Evolutionary conservation across 192 early-diverging fungal genomes (phyloP).

Genomic region (Rhizoclosmatium sp.): DNA sequence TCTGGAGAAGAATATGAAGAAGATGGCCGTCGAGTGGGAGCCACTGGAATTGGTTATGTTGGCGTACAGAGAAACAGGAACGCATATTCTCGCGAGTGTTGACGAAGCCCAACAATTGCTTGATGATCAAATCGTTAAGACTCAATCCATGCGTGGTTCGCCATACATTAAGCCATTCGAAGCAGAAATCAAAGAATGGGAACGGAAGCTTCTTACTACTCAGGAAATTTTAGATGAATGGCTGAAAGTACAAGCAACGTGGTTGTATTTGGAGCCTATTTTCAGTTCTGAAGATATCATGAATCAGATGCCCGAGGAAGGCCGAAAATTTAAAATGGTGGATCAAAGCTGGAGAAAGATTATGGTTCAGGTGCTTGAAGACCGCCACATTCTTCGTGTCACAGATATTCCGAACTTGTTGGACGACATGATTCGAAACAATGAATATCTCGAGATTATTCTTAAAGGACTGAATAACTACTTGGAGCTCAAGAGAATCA

Average conservation of each 20-base stretch:
- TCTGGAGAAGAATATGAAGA: slow-evolving; percentile 69
- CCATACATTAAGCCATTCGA: slow-evolving; percentile 74
- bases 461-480: slow-evolving; percentile 71
- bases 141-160: slow-evolving; percentile 73
- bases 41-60: slow-evolving; percentile 60
- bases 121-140: slow-evolving; percentile 74
- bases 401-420: slow-evolving; percentile 69
- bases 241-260: slow-evolving; percentile 73
- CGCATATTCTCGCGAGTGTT: slow-evolving; percentile 62
- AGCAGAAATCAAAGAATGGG: slow-evolving; percentile 69
- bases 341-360: slow-evolving; percentile 66
- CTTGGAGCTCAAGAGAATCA: slow-evolving; percentile 66
- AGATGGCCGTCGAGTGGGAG: slow-evolving; percentile 70
- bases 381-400: slow-evolving; percentile 61
- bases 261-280: slow-evolving; percentile 72
- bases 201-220: slow-evolving; percentile 58
- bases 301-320: slow-evolving; percentile 76
- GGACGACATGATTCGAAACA: slow-evolving; percentile 63
- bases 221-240: slow-evolving; percentile 73
- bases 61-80: slow-evolving; percentile 68
- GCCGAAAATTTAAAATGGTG: slow-evolving; percentile 66
- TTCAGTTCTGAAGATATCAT: slow-evolving; percentile 73
- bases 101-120: slow-evolving; percentile 70
- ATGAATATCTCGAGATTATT: slow-evolving; percentile 63
- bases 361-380: slow-evolving; percentile 63